Conservation (phyloP, 495 filamentous ascomycete species). For the Penicillium salamii region DNA sequence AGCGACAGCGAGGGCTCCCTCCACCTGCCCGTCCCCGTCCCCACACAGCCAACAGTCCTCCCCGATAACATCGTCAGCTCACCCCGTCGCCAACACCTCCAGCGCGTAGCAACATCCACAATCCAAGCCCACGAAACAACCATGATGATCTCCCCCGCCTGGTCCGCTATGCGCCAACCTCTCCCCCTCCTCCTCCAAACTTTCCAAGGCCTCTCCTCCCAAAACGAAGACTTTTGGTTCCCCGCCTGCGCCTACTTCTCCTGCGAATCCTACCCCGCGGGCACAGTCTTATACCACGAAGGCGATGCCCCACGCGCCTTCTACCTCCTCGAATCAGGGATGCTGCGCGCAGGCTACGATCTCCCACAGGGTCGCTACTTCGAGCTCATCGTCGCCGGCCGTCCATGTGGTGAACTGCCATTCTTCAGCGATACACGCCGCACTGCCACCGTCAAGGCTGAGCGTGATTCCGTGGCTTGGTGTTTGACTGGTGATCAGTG, state of each 20-base stretch:
- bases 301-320: constrained; percentile 73
- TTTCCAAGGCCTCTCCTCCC: constrained; percentile 74
- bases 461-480: constrained; percentile 82
- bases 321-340: constrained; percentile 87
- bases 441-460: constrained; percentile 80
- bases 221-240: constrained; percentile 95
- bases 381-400: constrained; percentile 90
- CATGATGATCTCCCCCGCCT: constrained; percentile 50
- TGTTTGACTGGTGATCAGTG: constrained; percentile 67
- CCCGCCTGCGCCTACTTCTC: constrained; percentile 68
- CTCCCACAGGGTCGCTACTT: constrained; percentile 83
- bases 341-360: constrained; percentile 85
- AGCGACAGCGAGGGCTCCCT: constrained; percentile 26
- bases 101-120: constrained; percentile 71
- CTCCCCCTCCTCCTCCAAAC: constrained; percentile 88
- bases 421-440: constrained; percentile 89
- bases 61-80: constrained; percentile 62
- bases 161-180: constrained; percentile 83
- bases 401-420: constrained; percentile 91
- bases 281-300: constrained; percentile 70
- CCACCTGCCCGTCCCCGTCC: constrained; percentile 49
- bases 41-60: constrained; percentile 12
- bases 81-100: constrained; percentile 73
- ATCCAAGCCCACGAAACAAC: constrained; percentile 60
- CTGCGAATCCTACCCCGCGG: constrained; percentile 60